Evolutionary conservation across 768 basidiomycete species (phyloP), one percentile per base, ranked within the genome.

Genomic region (Hygrocybe coccinea): DNA sequence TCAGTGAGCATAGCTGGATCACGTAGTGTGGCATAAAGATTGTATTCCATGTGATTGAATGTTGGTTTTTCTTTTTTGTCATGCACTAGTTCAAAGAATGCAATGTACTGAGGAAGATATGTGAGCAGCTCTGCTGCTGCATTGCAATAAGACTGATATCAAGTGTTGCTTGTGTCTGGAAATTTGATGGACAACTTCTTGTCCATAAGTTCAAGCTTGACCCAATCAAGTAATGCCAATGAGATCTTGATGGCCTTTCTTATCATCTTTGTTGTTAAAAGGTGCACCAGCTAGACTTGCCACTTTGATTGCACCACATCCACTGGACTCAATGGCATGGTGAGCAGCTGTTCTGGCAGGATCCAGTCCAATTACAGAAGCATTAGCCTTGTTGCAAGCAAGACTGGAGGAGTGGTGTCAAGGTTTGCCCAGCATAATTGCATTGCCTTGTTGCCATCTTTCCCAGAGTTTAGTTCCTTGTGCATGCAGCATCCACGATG

Each of bases 401-500:
- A 44, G 8, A 66, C 56, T 1, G 73, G 71, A 6, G 52, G 56
- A 5, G 54, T 5, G 4, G 64, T 15, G 7, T 57, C 61, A 11
- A 53, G 38, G 19, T 55, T 52, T 35, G 38, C 41, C 69, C 71
- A 74, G n/a, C 51, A 69, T 17, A 33, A 54, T 52, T 57, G 50
- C 68, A 74, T 71, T 36, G 56, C 60, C 10, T 25, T 22, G 41
- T 63, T 61, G 0, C 71, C 71, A 7, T 62, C 69, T 46, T 70
- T 70, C 44, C 71, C 59, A 9, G 61, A 58, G 51, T 75, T 76
- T 39, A 62, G 60, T 22, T 74, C 72, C 57, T 74, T 75, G 60
- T 76, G 74, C 69, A 71, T 72, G 44, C 67, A 69, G 57, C 74
- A 75, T 1, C 71, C 72, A 21, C 58, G 69, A 65, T 67, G 70